Base-by-base conservation (phyloP, 2,329 filamentous ascomycete genomes). In the Diaporthe humulicola region DNA sequence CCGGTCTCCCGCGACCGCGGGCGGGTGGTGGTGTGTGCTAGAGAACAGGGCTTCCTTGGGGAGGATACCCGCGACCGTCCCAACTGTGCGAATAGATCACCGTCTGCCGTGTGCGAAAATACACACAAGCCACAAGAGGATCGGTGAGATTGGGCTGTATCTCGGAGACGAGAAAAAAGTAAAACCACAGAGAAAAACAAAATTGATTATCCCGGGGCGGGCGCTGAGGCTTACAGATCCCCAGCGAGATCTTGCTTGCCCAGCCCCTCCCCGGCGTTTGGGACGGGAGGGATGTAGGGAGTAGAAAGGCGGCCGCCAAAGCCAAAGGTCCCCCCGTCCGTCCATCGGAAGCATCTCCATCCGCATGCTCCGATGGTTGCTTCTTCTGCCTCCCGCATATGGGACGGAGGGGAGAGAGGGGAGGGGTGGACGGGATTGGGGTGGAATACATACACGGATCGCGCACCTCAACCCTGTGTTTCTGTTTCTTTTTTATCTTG, bases 221-320 rank as follows among this genome's bases (percentile, higher is more conserved):
- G 64, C 42, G 48, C 64, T 52, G 30, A 38, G 33, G n/a, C 64
- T 52, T 52, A 67, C 64, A 38, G 64, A 67, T 67, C 45, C 64
- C 30, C 64, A 38, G 45, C 30, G 45, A 67, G 64, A 67, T 67
- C 45, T 67, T 33, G 15, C 14, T n/a, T n/a, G 17, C 60, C 60
- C 15, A 50, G 22, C 22, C 40, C 36, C 57, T 48, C 30, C 64
- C 45, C 30, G 45, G 19, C 15, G 12, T 25, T 25, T 50, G 42
- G 61, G 61, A 52, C 45, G 45, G 45, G 64, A 38, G 33, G 45
- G 30, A 52, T 36, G 28, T 50, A 50, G 28, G 61, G 61, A 22
- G 22, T 15, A 67, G 14, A 15, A n/a, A 6, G 45, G 58, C 38
- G 42, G 60, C 60, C 12, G 38, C 38, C 25, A 45, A 42, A 48